These are phyloP conservation scores for Eleusine indica DNA, from an alignment of 176 grass and related monocot species.

Conservation along the genomic window DNA sequence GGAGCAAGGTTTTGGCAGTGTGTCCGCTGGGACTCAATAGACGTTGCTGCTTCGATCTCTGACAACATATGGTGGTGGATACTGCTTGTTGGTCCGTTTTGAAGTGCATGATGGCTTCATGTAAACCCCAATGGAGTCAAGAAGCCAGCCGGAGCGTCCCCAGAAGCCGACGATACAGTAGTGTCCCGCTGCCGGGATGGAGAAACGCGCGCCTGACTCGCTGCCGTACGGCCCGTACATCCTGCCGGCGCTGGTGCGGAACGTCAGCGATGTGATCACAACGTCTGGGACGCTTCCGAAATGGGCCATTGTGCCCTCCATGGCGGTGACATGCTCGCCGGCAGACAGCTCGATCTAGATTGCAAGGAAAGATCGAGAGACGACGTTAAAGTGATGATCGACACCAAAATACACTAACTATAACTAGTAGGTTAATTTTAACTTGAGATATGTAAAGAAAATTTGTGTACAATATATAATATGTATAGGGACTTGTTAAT, in stretches of 20 bases:
- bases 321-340: not conserved
- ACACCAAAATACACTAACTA: too few species aligned
- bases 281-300: not conserved
- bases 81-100: too few species aligned
- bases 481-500: too few species aligned
- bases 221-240: conserved; percentile 28
- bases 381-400: too few species aligned
- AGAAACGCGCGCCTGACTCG: not conserved
- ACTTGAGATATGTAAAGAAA: too few species aligned
- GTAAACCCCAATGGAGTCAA: conserved; percentile 36
- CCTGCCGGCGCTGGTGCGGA: conserved; percentile 19
- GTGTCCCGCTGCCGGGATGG: not conserved
- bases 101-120: not conserved
- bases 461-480: too few species aligned
- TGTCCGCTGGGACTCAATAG: too few species aligned
- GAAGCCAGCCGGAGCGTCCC: conserved; percentile 41
- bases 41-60: too few species aligned
- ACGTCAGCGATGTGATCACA: conserved; percentile 41
- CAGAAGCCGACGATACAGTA: conserved; percentile 39
- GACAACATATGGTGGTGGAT: too few species aligned
- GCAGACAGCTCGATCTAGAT: not conserved
- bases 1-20: too few species aligned
- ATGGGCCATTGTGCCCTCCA: conserved; percentile 1
- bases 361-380: not conserved
- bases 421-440: too few species aligned